Base-by-base conservation (phyloP, 768 basidiomycete species). In the Boletus speciosus region DNA sequence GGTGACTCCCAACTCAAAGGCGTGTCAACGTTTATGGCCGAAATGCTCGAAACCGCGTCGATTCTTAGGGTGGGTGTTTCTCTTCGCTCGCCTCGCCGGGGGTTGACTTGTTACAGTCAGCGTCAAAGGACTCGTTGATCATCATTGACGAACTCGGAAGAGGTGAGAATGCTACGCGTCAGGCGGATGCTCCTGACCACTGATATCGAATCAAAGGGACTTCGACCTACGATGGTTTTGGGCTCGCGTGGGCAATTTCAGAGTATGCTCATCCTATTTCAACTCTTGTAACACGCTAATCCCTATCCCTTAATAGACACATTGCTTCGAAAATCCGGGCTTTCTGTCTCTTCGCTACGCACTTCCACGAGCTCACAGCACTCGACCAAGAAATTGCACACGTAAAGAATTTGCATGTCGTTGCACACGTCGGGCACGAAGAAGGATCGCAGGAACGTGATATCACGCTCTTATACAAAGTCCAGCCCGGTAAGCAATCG, bases 11-110 rank as follows among this genome's bases (percentile, higher is more conserved):
- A 98, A 67, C 74, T 98, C 42, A 98, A 97, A 71, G 97, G 97
- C 11, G 93, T 99, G 0, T 96, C 93, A 25, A 99, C 96, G 0
- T 99, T 99, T 70, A 98, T 98, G 96, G 95, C 94, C 2, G 97
- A 99, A 71, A 98, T 98, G 97, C 79, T 99, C 29, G 97, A 99
- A 71, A 98, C 95, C 0, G 95, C 97, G 0, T 92, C 90, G 0
- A 98, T 98, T 63, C 79, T 99, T 40, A 81, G 88, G 63, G 93
- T 92, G 36, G 29, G 83, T 63, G 32, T 39, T n/a, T 50, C 43
- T 19, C 34, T 56, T 12, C 57, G 6, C 25, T 44, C 11, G 1
- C 16, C 7, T 51, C 6, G 7, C 23, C 1, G 2, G 34, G 21
- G 3, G 12, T 7, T 66, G 21, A 61, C 12, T 19, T 32, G 37